A percentile compares a stretch with the other conserved stretches of the same genome.
phyloP scores from a whole-genome alignment of 1,139 yeast species.

The Taiozyma sp. region DNA sequence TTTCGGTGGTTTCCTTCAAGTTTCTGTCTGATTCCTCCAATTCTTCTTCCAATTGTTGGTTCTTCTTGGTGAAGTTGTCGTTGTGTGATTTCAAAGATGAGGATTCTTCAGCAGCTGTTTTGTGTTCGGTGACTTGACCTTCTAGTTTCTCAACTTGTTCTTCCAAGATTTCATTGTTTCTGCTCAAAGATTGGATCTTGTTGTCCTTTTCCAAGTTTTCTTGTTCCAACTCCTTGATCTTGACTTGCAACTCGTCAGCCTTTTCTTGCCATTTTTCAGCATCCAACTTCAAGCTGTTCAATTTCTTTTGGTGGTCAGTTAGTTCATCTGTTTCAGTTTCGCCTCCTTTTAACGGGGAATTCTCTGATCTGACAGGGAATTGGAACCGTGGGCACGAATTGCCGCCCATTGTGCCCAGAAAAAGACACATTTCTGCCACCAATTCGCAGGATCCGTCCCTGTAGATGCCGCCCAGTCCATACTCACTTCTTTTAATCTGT shows the following conservation, averaged over 20 bases:
- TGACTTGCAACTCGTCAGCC: constrained; percentile 79
- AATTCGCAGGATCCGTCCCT: background rate
- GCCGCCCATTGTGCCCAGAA: background rate
- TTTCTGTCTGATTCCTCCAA: constrained; percentile 89
- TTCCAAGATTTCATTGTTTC: constrained; percentile 89
- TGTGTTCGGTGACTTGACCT: constrained; percentile 70
- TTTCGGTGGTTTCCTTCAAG: constrained; percentile 90
- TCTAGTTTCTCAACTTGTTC: constrained; percentile 89
- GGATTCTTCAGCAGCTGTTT: constrained; percentile 90
- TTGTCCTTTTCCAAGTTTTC: constrained; percentile 90
- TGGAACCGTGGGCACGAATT: background rate
- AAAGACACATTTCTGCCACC: background rate
- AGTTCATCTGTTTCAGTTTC: background rate
- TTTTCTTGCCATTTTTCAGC: constrained; percentile 98
- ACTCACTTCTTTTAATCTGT: constrained; percentile 23
- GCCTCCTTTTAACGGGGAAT: constrained; percentile 2
- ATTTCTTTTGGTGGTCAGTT: constrained; percentile 47
- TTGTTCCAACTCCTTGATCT: constrained; percentile 88
- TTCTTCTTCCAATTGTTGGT: constrained; percentile 89
- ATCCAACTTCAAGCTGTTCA: constrained; percentile 86
- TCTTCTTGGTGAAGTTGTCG: constrained; percentile 89
- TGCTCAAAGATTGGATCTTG: constrained; percentile 87
- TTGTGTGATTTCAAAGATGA: constrained; percentile 85
- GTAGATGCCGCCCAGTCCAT: background rate
- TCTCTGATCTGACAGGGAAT: background rate